Base-by-base conservation (phyloP, 208 protist species). In the Leishmania guyanensis region DNA sequence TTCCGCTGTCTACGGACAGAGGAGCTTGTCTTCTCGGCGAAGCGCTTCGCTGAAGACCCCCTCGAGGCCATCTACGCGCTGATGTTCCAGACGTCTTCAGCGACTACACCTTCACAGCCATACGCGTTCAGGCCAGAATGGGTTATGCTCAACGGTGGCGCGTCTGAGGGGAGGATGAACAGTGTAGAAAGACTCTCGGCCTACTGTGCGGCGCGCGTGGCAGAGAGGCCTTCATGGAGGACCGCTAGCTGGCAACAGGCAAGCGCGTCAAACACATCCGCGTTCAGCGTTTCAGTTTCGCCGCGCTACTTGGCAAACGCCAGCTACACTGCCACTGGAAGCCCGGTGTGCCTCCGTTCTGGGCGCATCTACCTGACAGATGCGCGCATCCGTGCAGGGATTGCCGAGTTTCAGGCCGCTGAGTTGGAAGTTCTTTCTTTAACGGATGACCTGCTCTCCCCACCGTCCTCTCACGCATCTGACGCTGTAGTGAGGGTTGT, bases 301-400 rank as follows among this genome's bases (percentile, higher is more conserved):
- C 65, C 51, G 12, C 62, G 64, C 33, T 76, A 73, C 54, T 26
- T 79, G 5, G 48, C 17, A 16, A 79, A 74, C 56, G 65, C 74
- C 50, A 86, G 62, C 53, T 86, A 86, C 82, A 71, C 74, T 36
- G 78, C 82, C 72, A 72, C 77, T 66, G 82, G 72, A 1, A 66
- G 78, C 36, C 73, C 82, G 4, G 71, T 86, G 48, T 86, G 77
- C 66, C 78, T 82, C 33, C 71, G 65, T 1, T 64, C 39, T 29
- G 82, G 82, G 8, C 65, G 26, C 17, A 33, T 86, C 46, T 82
- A 82, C 74, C 12, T 86, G 26, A 50, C 82, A 26, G 64, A 62
- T n/a, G 74, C 65, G 22, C 73, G 64, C 65, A 75, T 82, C 62
- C 22, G 26, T 43, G 82, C 78, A 2, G 82, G 82, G 29, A 50